Evolutionary conservation across 2,329 filamentous ascomycete genomes (phyloP).

Genomic region (Botrytis hyacinthi): DNA sequence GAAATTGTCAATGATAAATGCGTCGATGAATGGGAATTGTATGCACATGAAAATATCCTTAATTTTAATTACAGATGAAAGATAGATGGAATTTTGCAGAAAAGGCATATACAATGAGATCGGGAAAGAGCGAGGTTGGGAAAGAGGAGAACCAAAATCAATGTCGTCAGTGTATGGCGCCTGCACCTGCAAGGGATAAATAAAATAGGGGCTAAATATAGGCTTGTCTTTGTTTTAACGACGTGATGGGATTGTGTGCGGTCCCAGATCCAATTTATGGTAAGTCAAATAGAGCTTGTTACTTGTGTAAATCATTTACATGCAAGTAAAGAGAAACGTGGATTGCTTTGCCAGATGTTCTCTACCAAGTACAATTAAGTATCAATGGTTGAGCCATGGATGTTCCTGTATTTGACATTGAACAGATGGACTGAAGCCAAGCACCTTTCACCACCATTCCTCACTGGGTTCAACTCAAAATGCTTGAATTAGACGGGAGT

Average conservation of each 20-base stretch:
- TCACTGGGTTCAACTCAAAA: neutral
- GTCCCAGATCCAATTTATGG: neutral
- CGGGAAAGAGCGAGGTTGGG: conserved; percentile 1
- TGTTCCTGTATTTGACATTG: neutral
- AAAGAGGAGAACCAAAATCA: neutral
- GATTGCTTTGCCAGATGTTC: neutral
- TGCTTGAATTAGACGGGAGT: neutral
- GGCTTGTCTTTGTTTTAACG: neutral
- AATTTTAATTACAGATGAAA: neutral
- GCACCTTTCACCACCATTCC: neutral
- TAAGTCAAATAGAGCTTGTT: neutral
- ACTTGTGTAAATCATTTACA: neutral
- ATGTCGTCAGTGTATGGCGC: conserved; percentile 5
- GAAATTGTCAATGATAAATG: neutral
- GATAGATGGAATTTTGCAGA: neutral
- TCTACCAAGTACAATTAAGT: neutral
- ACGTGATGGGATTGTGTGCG: neutral
- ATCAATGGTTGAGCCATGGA: neutral
- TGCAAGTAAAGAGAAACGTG: neutral
- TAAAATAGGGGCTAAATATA: conserved; percentile 12
- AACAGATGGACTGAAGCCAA: neutral
- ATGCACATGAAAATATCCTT: neutral
- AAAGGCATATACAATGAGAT: neutral
- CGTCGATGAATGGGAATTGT: neutral
- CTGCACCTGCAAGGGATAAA: conserved; percentile 1